A percentile compares a stretch with the other conserved stretches of the same genome.
Conservation (phyloP, 179 eudicot species). For the Monotropa hypopitys region DNA sequence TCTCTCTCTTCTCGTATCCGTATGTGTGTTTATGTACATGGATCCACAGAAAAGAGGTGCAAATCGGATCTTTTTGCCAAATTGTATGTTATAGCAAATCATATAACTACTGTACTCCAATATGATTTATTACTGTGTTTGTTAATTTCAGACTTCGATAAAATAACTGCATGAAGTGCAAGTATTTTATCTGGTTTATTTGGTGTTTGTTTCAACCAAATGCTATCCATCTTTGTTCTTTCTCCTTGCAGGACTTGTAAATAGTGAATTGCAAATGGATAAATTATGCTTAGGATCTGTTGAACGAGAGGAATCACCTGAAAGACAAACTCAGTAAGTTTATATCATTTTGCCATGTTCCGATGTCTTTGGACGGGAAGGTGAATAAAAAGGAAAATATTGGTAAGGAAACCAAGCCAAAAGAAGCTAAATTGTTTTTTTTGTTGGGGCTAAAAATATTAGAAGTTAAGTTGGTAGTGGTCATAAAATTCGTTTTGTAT, state of each 20-base stretch:
- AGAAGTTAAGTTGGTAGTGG: background rate
- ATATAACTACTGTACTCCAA: background rate
- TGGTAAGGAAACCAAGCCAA: background rate
- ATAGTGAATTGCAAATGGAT: slow-evolving; percentile 33
- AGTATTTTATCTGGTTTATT: background rate
- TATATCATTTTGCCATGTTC: background rate
- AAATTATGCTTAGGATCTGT: slow-evolving; percentile 21
- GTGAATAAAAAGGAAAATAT: background rate
- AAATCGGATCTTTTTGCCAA: background rate
- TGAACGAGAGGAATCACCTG: slow-evolving; percentile 18
- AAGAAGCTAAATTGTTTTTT: background rate
- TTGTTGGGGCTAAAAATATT: background rate
- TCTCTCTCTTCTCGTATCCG: background rate
- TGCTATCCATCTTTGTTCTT: background rate
- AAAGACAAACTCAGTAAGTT: slow-evolving; percentile 16
- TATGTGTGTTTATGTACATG: background rate
- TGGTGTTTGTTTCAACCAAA: background rate
- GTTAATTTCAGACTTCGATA: background rate
- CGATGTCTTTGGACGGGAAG: background rate
- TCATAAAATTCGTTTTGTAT: background rate
- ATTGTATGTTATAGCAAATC: background rate
- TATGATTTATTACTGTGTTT: too few species aligned
- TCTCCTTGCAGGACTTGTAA: slow-evolving; percentile 16
- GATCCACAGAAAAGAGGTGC: too few species aligned
- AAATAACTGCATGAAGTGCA: background rate